A percentile compares a stretch with the other conserved stretches of the same genome.
Conservation (phyloP, 257 asterid species). For the Nicotiana otophora region DNA sequence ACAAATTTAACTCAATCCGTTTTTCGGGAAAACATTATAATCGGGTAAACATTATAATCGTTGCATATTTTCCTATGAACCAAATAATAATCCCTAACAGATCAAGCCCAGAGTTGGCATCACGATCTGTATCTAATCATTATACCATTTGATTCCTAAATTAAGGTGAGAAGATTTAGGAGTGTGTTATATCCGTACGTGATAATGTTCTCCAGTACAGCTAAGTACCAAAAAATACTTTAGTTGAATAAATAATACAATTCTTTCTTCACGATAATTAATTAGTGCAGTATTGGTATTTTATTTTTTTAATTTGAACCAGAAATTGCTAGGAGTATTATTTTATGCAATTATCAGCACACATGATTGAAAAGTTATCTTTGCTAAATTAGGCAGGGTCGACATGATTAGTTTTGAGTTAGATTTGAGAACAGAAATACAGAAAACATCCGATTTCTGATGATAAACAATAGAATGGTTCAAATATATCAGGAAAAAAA, state of each 20-base stretch:
- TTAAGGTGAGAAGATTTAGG: not conserved
- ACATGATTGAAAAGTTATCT: not conserved
- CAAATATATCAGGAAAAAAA: too few species aligned
- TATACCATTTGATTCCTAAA: not conserved
- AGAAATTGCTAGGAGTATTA: not conserved
- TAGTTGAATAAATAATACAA: too few species aligned
- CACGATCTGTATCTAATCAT: not conserved
- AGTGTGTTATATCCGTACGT: not conserved
- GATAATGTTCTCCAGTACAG: not conserved
- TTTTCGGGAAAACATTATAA: too few species aligned
- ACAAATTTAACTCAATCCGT: too few species aligned
- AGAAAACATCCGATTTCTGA: too few species aligned
- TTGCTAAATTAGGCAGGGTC: not conserved
- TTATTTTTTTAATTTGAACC: too few species aligned
- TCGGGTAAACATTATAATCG: too few species aligned
- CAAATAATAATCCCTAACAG: not conserved
- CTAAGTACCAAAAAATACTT: not conserved
- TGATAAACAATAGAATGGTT: too few species aligned
- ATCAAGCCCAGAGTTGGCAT: not conserved
- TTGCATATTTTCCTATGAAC: not conserved
- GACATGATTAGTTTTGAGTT: not conserved
- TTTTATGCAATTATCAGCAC: not conserved
- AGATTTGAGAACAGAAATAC: too few species aligned
- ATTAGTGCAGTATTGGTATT: not conserved
- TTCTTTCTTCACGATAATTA: not conserved